phyloP scores from a whole-genome alignment of 345 rosid genomes.

The Raphanus sativus region DNA sequence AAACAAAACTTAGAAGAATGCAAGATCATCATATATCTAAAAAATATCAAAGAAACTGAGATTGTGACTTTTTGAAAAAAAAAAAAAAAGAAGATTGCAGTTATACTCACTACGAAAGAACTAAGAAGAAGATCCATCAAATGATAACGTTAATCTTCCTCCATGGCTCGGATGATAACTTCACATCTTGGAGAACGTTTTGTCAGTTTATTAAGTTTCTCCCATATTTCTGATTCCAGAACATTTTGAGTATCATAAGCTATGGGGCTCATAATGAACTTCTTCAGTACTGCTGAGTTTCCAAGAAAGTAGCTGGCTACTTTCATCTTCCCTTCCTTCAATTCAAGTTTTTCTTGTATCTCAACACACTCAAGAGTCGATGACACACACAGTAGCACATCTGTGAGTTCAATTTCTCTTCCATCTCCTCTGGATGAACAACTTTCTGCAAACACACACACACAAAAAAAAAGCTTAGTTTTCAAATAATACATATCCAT shows the following conservation, averaged over 20 bases:
- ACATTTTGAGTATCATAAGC: background rate
- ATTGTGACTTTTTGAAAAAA: background rate
- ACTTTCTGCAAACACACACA: slow-evolving; percentile 8
- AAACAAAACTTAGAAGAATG: background rate
- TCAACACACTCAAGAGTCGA: slow-evolving; percentile 25
- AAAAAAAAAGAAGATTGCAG: background rate
- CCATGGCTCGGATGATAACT: background rate
- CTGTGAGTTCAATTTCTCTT: background rate
- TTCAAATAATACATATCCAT: background rate
- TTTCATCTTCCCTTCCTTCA: slow-evolving; percentile 6
- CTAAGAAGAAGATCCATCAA: background rate
- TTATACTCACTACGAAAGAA: too few species aligned
- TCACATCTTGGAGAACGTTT: slow-evolving; percentile 11
- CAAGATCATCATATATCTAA: background rate
- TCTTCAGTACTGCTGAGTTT: slow-evolving; percentile 20
- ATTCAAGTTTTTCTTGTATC: background rate
- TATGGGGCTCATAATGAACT: background rate
- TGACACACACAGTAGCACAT: background rate
- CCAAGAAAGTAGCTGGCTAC: slow-evolving; percentile 14
- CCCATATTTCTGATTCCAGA: background rate
- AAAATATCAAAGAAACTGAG: background rate
- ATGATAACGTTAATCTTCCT: background rate
- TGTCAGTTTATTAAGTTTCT: background rate
- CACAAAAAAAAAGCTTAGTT: background rate
- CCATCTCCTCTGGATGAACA: background rate